Percentiles rank a stretch among this genome's conserved stretches.
Conservation (phyloP, 1,139 yeast species). For the Saccharomyces pastorianus region DNA sequence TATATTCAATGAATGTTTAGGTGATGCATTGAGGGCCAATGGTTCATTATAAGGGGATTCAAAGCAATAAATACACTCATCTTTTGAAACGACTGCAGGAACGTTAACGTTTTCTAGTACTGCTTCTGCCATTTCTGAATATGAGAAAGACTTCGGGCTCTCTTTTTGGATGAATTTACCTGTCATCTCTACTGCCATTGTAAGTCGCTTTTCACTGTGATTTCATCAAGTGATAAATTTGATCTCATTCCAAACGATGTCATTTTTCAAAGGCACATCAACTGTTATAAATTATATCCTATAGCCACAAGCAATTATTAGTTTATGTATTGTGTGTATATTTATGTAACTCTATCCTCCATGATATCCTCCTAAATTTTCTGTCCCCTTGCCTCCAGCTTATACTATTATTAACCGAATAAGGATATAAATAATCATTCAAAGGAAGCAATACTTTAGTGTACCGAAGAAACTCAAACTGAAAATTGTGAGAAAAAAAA, state of each 20-base stretch:
- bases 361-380: not conserved
- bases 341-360: not conserved
- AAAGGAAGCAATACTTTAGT: slow-evolving; percentile 22
- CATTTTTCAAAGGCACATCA: not conserved
- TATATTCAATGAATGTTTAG: slow-evolving; percentile 19
- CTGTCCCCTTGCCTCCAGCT: not conserved
- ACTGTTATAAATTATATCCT: not conserved
- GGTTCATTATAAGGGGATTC: slow-evolving; percentile 23
- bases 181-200: not conserved
- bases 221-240: not conserved
- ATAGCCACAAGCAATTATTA: not conserved
- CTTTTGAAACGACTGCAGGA: slow-evolving; percentile 27
- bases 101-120: slow-evolving; percentile 11
- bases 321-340: not conserved
- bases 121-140: slow-evolving; percentile 2
- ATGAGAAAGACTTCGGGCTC: not conserved
- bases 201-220: not conserved
- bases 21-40: slow-evolving; percentile 4
- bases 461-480: slow-evolving; percentile 29
- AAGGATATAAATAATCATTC: not conserved
- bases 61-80: slow-evolving; percentile 32
- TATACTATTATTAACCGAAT: not conserved
- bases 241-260: not conserved
- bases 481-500: slow-evolving; percentile 30
- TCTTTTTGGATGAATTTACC: not conserved